These are phyloP conservation scores for Fusarium gaditjirri DNA, from an alignment of 2,329 filamentous ascomycete species.

Conservation along the genomic window DNA sequence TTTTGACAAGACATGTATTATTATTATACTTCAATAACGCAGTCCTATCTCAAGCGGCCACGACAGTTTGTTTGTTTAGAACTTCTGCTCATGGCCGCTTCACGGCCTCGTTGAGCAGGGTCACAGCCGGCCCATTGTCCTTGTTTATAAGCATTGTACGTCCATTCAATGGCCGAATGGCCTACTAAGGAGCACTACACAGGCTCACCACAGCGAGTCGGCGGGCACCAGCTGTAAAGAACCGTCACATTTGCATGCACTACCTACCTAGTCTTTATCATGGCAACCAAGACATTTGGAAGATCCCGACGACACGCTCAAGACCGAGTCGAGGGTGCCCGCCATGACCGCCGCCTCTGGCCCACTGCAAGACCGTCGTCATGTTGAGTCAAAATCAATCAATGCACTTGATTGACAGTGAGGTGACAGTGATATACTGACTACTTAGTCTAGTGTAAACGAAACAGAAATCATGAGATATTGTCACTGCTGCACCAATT, in stretches of 20 bases:
- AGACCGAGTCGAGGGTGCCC: neutral
- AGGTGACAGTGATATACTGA: neutral
- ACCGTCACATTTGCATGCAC: slow-evolving; percentile 25
- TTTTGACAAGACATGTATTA: neutral
- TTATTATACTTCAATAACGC: slow-evolving; percentile 1
- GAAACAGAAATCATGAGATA: slow-evolving; percentile 37
- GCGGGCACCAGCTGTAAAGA: slow-evolving; percentile 31
- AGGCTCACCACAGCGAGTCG: slow-evolving; percentile 39
- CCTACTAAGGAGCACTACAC: slow-evolving; percentile 27
- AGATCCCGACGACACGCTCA: neutral
- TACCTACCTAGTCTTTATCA: neutral
- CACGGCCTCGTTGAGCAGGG: slow-evolving; percentile 29
- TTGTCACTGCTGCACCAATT: slow-evolving; percentile 17
- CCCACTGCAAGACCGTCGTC: slow-evolving; percentile 19
- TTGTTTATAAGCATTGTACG: slow-evolving; percentile 35
- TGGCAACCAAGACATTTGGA: slow-evolving; percentile 19
- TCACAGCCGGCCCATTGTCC: slow-evolving; percentile 34
- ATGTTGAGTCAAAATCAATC: slow-evolving; percentile 26
- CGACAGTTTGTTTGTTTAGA: slow-evolving; percentile 44
- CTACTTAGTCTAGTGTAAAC: slow-evolving; percentile 7
- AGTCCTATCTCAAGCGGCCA: slow-evolving; percentile 17
- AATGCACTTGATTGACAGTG: slow-evolving; percentile 2
- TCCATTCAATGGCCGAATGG: slow-evolving; percentile 21
- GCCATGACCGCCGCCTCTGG: slow-evolving; percentile 28
- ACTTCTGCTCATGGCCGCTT: slow-evolving; percentile 32